phyloP scores from a whole-genome alignment of 1,139 yeast genomes.

The Geotrichum carabidarum region DNA sequence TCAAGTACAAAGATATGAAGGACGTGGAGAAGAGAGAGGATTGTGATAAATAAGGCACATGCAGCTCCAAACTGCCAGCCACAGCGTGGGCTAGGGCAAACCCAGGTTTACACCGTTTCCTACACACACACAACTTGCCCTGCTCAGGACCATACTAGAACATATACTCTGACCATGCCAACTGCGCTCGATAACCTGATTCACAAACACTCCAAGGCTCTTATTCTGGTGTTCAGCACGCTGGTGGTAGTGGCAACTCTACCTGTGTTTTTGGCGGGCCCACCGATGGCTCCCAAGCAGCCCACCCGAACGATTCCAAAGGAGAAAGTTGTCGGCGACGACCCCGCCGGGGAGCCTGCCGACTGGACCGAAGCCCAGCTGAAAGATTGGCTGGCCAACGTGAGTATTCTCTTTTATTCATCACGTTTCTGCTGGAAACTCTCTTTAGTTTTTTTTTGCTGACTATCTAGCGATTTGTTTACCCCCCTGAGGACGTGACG shows the following conservation, averaged over 20 bases:
- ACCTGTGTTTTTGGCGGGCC: slow-evolving; percentile 20
- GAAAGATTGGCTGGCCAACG: slow-evolving; percentile 25
- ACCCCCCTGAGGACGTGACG: slow-evolving; percentile 27
- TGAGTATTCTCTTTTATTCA: slow-evolving; percentile 20
- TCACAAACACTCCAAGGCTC: slow-evolving; percentile 22
- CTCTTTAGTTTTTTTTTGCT: neutral
- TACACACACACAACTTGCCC: no score
- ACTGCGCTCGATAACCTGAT: slow-evolving; percentile 25
- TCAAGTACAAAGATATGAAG: neutral
- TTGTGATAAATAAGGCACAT: no score
- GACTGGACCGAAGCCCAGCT: slow-evolving; percentile 27
- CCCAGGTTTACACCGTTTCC: no score
- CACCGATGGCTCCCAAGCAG: neutral
- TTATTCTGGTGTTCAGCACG: slow-evolving; percentile 28
- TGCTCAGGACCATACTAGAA: no score
- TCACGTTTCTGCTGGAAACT: no score
- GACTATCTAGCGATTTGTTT: slow-evolving; percentile 24
- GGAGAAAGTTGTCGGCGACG: slow-evolving; percentile 1
- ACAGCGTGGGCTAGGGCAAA: no score
- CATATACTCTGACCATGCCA: no score
- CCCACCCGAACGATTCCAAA: neutral
- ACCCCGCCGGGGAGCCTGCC: slow-evolving; percentile 18
- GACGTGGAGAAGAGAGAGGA: no score
- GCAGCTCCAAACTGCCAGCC: no score
- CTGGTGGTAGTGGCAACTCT: slow-evolving; percentile 30